A percentile compares a stretch with the other conserved stretches of the same genome.
These are phyloP conservation scores for Cyberlindnera lachancei DNA, from an alignment of 805 yeast species.

Conservation along the genomic window DNA sequence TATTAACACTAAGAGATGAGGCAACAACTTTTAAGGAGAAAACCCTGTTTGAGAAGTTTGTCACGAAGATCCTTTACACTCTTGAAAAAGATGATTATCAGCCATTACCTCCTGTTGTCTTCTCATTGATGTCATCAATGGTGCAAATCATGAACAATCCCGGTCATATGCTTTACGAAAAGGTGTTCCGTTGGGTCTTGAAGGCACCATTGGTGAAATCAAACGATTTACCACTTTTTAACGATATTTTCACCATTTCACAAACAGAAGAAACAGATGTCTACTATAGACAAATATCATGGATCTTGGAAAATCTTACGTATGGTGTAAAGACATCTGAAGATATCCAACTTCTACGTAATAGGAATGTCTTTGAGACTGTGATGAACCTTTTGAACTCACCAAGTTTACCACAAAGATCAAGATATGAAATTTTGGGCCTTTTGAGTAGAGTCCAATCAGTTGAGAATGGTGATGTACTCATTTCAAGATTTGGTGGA, in stretches of 20 bases:
- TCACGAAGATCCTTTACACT: conserved; percentile 35
- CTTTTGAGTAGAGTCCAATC: conserved; percentile 41
- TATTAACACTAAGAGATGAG: conserved; percentile 33
- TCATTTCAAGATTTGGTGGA: conserved; percentile 52
- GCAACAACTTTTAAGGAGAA: conserved; percentile 48
- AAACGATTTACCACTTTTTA: conserved; percentile 38
- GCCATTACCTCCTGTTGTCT: conserved; percentile 40
- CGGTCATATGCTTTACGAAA: conserved; percentile 66
- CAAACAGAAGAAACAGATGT: conserved; percentile 35
- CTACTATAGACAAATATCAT: conserved; percentile 50
- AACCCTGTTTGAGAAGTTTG: conserved; percentile 43
- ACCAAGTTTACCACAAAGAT: conserved; percentile 36
- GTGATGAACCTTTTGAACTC: conserved; percentile 44
- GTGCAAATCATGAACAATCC: conserved; percentile 59
- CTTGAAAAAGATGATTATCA: conserved; percentile 16
- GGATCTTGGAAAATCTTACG: conserved; percentile 52
- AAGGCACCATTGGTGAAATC: conserved; percentile 31
- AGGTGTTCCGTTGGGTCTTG: conserved; percentile 57
- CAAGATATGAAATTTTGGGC: conserved; percentile 33
- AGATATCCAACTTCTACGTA: conserved; percentile 49
- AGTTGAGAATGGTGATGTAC: conserved; percentile 50
- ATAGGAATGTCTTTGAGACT: conserved; percentile 62
- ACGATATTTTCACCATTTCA: conserved; percentile 23
- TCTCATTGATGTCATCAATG: conserved; percentile 47
- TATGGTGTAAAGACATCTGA: conserved; percentile 36